Base-by-base conservation (phyloP, 495 filamentous ascomycete species). In the Penicillium diatomitis region DNA sequence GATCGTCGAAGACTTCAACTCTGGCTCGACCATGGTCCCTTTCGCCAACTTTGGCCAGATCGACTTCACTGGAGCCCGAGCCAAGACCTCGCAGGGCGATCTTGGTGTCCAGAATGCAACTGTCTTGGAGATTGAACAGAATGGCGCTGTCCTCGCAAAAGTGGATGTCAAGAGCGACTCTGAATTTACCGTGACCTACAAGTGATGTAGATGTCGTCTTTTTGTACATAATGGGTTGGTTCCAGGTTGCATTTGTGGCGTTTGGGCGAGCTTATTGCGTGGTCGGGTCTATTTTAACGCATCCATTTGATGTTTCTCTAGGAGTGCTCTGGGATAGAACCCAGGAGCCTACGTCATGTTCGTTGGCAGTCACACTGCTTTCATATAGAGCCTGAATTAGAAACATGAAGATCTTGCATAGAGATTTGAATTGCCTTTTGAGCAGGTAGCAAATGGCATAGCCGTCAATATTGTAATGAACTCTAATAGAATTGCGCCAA, bases 1-100 rank as follows among this genome's bases (percentile, higher is more conserved):
- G 81, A 82, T 84, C 47, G 76, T 84, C 30, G 81, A 84, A 67
- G 80, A 83, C 47, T 83, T 78, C 53, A 67, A 76, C 47, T 57
- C 65, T 3, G 73, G 73, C 27, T 60, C 57, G 42, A 10, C 46
- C 6, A 64, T 74, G 49, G 79, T 83, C 0, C 65, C 71, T 4
- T 65, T 84, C 52, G 77, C 70, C 10, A 63, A 81, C 56, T 82
- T 81, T 55, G 70, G 70, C 36, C 62, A 57, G 3, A 67, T 83
- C 5, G 61, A 52, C 20, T 83, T 83, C 49, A 72, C 64, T 7
- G 69, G 71, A 32, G 65, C 62, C 3, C 64, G 69, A 40, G 68
- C 72, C 3, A 35, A 60, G 47, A 66, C 66, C 29, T 61, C 58
- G 5, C 65, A 47, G 47, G 52, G 58, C 27, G 20, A 41, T 5